Percentiles rank a stretch among this genome's conserved stretches.
phyloP scores from a whole-genome alignment of 2,329 filamentous ascomycete species.

The Pseudogymnoascus sp. region DNA sequence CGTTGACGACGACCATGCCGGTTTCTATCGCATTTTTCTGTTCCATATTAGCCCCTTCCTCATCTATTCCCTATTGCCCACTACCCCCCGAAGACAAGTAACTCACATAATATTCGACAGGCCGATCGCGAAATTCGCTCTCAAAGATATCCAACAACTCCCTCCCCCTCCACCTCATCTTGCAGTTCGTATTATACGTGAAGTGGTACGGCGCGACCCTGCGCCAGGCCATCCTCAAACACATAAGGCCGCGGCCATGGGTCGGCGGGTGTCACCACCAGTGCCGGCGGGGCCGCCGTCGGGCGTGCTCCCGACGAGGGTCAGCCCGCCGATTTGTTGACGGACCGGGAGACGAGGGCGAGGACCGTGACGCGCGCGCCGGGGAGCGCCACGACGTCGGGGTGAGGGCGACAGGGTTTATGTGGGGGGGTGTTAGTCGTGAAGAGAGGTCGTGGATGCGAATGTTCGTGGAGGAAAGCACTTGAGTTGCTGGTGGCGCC shows the following conservation, averaged over 20 bases:
- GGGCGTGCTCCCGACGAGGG: conserved; percentile 32
- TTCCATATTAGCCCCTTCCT: conserved; percentile 22
- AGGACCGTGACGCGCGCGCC: too few relatives aligned
- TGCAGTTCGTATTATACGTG: conserved; percentile 93
- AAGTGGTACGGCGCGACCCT: conserved; percentile 82
- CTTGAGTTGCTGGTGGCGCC: background rate
- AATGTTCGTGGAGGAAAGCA: background rate
- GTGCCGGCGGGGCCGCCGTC: conserved; percentile 38
- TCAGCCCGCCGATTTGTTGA: conserved; percentile 26
- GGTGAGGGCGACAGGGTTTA: conserved; percentile 43
- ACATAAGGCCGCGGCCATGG: conserved; percentile 66
- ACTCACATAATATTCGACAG: conserved; percentile 75
- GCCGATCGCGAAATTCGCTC: conserved; percentile 85
- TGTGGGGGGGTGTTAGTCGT: background rate
- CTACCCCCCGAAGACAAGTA: background rate
- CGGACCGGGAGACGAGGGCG: conserved; percentile 34
- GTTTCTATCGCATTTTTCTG: conserved; percentile 69
- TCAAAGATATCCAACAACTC: conserved; percentile 80
- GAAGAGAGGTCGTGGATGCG: background rate
- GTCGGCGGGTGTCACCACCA: conserved; percentile 47
- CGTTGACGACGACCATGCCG: conserved; percentile 76
- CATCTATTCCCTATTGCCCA: background rate
- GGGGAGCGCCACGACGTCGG: too few relatives aligned
- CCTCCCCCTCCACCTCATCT: conserved; percentile 83
- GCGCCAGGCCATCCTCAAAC: conserved; percentile 71